phyloP scores from a whole-genome alignment of 2,329 filamentous ascomycete species.

The Aureobasidium leucospermi region DNA sequence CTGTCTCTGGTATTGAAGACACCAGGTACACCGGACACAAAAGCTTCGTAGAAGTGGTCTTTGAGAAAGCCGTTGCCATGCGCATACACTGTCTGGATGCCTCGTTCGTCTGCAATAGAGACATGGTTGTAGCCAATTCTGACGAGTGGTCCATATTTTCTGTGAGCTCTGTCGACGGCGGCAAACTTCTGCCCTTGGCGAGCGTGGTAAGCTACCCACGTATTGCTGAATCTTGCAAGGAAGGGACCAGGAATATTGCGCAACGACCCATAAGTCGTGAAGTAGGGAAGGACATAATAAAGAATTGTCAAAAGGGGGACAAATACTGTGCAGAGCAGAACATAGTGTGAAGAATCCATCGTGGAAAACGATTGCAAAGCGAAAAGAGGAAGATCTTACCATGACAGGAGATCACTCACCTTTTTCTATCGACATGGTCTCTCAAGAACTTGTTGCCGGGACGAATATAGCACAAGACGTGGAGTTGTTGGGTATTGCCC shows the following conservation, averaged over 20 bases:
- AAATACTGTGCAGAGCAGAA: background rate
- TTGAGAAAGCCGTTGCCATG: slow-evolving; percentile 32
- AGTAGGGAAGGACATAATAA: slow-evolving; percentile 20
- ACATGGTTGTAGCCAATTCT: slow-evolving; percentile 14
- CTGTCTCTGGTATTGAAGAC: slow-evolving; percentile 30
- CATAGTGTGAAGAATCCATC: background rate
- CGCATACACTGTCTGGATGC: slow-evolving; percentile 20
- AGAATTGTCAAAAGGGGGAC: slow-evolving; percentile 3
- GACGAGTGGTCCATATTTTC: background rate
- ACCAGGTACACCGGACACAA: slow-evolving; percentile 27
- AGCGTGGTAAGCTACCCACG: slow-evolving; percentile 19
- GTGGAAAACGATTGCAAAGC: background rate
- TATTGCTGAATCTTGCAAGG: slow-evolving; percentile 20
- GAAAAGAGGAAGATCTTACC: background rate
- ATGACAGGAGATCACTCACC: no score
- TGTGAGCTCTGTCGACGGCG: slow-evolving; percentile 18
- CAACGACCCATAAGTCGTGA: slow-evolving; percentile 19
- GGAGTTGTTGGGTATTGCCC: background rate
- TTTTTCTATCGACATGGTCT: no score
- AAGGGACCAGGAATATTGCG: slow-evolving; percentile 19
- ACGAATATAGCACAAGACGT: no score
- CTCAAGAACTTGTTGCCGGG: no score
- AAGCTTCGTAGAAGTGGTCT: slow-evolving; percentile 28
- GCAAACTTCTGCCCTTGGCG: slow-evolving; percentile 19
- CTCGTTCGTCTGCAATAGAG: slow-evolving; percentile 21